These are phyloP conservation scores for Syzygium malaccense DNA, from an alignment of 441 rosid genomes.

Conservation along the genomic window DNA sequence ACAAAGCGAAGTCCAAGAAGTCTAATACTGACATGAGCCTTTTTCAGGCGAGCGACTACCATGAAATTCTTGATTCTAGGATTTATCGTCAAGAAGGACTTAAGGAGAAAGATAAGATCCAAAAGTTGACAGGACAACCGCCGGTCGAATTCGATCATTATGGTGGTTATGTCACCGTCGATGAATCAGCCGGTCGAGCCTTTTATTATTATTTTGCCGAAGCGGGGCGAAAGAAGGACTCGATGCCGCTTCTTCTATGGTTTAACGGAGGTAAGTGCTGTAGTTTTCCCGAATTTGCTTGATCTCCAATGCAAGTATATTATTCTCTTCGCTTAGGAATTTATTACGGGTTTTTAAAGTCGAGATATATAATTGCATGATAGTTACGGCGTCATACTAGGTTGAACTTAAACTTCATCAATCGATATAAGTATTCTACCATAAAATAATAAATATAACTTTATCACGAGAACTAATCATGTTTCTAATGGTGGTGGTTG, in stretches of 20 bases:
- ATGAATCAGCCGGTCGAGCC: constrained; percentile 58
- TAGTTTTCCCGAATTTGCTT: neutral
- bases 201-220: constrained; percentile 67
- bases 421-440: too few relatives aligned
- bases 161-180: constrained; percentile 68
- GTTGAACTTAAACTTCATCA: neutral
- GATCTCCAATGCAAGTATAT: neutral
- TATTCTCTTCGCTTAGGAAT: neutral
- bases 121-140: constrained; percentile 66
- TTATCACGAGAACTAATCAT: neutral
- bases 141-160: constrained; percentile 45
- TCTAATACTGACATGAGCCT: neutral
- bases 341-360: neutral
- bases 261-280: constrained; percentile 71
- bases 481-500: neutral
- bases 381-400: neutral
- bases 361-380: neutral
- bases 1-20: neutral
- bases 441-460: neutral
- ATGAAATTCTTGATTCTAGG: neutral
- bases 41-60: neutral
- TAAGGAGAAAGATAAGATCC: constrained; percentile 56
- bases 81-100: constrained; percentile 19
- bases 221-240: constrained; percentile 32
- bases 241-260: constrained; percentile 84